Conservation (phyloP, 139 green algal species). For the Nannochloris sp. region DNA sequence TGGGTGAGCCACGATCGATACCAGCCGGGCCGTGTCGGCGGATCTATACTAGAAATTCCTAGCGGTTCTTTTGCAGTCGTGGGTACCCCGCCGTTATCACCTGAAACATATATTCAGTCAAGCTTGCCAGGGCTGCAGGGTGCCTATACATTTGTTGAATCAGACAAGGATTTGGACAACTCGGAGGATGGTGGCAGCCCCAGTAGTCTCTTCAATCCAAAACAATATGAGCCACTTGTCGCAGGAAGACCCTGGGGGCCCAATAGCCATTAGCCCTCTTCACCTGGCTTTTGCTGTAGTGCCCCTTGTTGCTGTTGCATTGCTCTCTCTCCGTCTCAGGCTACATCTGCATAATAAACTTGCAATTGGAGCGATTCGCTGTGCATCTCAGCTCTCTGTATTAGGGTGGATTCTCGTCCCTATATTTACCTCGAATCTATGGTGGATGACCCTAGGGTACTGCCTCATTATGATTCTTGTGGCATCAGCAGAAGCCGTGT, state of each 20-base stretch:
- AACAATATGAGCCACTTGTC: too few relatives aligned
- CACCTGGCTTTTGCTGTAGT: conserved; percentile 22
- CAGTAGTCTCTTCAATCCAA: too few relatives aligned
- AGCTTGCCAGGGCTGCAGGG: neutral
- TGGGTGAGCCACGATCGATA: conserved; percentile 73
- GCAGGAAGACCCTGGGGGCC: neutral
- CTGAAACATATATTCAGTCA: neutral
- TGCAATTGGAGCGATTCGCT: conserved; percentile 20
- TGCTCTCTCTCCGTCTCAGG: conserved; percentile 29
- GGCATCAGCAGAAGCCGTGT: conserved; percentile 54
- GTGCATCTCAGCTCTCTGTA: conserved; percentile 45
- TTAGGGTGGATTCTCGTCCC: conserved; percentile 68
- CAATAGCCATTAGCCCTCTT: conserved; percentile 11
- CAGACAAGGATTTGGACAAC: too few relatives aligned
- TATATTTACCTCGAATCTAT: conserved; percentile 50
- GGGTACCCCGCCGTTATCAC: conserved; percentile 1
- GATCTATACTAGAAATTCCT: conserved; percentile 59
- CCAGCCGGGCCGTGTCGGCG: conserved; percentile 62
- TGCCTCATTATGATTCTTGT: conserved; percentile 59
- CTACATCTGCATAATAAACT: conserved; percentile 34
- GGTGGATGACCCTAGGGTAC: conserved; percentile 49
- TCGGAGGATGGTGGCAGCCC: too few relatives aligned
- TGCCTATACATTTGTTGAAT: too few relatives aligned
- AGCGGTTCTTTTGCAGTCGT: conserved; percentile 21
- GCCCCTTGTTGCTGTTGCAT: conserved; percentile 20